These are phyloP conservation scores for Aureobasidium namibiae DNA, from an alignment of 2,329 filamentous ascomycete genomes.

Conservation along the genomic window DNA sequence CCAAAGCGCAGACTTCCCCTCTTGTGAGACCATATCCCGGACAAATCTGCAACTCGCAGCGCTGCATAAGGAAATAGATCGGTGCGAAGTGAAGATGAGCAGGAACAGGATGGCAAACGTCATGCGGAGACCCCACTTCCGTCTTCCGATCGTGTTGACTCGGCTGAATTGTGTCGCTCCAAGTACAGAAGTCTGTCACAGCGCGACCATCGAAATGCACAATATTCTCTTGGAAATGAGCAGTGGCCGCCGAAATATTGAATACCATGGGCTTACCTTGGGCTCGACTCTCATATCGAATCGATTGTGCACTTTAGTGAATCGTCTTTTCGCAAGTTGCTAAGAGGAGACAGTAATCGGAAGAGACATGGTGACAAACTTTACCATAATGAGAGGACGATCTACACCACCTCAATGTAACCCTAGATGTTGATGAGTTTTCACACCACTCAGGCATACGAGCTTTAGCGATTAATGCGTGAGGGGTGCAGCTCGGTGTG, in stretches of 20 bases:
- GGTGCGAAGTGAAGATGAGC: neutral
- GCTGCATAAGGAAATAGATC: conserved; percentile 2
- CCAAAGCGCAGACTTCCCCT: neutral
- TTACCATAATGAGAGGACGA: neutral
- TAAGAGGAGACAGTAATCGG: neutral
- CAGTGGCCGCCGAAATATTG: neutral
- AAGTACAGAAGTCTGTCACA: neutral
- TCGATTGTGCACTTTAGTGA: neutral
- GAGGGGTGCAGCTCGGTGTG: neutral
- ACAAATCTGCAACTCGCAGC: neutral
- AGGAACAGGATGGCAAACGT: conserved; percentile 5
- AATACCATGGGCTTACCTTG: neutral
- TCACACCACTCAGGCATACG: conserved; percentile 3
- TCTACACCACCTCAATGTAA: neutral
- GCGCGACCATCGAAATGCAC: neutral
- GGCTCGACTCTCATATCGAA: neutral
- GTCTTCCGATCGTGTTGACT: neutral
- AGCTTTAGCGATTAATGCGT: neutral
- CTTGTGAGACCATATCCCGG: neutral
- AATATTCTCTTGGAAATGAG: neutral
- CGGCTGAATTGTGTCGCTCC: neutral
- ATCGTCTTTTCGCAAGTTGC: no score
- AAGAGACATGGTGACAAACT: neutral
- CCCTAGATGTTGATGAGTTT: neutral
- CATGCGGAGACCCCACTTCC: conserved; percentile 9